phyloP scores from a whole-genome alignment of 768 basidiomycete genomes.

The Candolleomyces eurysporus region DNA sequence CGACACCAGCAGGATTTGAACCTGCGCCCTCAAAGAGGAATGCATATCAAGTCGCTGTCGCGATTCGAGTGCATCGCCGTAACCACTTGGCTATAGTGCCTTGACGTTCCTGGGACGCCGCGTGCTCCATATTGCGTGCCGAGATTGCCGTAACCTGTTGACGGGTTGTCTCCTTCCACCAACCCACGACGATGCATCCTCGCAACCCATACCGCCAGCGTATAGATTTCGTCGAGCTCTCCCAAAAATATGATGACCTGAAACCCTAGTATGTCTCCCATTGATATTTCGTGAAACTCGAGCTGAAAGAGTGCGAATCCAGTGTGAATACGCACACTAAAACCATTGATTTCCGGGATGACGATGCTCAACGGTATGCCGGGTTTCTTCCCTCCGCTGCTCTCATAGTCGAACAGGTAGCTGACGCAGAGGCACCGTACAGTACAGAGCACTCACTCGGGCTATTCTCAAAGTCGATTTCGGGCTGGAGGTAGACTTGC shows the following conservation, averaged over 20 bases:
- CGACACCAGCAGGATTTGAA: conserved; percentile 39
- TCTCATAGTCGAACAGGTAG: conserved; percentile 1
- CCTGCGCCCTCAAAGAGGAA: conserved; percentile 35
- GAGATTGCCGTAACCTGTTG: not conserved
- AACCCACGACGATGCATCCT: conserved; percentile 31
- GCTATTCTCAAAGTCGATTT: conserved; percentile 80
- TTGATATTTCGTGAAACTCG: not conserved
- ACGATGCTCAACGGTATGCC: conserved; percentile 63
- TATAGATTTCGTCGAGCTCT: conserved; percentile 60
- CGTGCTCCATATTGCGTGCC: not conserved
- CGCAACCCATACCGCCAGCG: conserved; percentile 38
- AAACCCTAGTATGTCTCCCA: conserved; percentile 44
- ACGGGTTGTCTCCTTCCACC: too few species aligned
- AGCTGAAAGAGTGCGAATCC: conserved; percentile 9
- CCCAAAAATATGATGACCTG: conserved; percentile 55
- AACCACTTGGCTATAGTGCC: conserved; percentile 72
- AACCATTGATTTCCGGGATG: conserved; percentile 75
- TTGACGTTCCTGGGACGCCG: not conserved
- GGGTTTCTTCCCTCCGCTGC: too few species aligned
- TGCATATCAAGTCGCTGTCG: conserved; percentile 39
- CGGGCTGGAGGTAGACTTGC: conserved; percentile 55
- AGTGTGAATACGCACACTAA: not conserved
- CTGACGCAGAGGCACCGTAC: not conserved
- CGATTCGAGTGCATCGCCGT: conserved; percentile 71
- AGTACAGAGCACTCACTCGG: conserved; percentile 67